Percentiles rank a stretch among this genome's conserved stretches.
These are phyloP conservation scores for Alternaria gaisen DNA, from an alignment of 2,329 filamentous ascomycete genomes.

Conservation along the genomic window DNA sequence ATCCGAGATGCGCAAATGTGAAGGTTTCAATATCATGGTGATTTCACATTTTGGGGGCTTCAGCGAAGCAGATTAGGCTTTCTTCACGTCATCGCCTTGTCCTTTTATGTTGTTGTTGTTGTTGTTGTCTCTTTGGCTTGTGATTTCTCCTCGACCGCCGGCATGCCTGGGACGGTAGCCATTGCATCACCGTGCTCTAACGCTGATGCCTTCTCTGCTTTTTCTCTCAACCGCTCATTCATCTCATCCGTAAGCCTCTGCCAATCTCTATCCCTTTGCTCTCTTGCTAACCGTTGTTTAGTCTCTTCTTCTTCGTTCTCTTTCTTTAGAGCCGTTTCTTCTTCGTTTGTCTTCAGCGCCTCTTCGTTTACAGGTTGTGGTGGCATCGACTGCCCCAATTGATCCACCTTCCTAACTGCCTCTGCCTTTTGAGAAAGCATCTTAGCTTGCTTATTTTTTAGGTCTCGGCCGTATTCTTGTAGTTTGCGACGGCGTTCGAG, in stretches of 20 bases:
- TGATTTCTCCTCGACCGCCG: not conserved
- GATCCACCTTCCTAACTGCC: slow-evolving; percentile 20
- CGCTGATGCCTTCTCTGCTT: slow-evolving; percentile 3
- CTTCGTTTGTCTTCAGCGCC: not conserved
- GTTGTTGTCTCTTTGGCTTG: not conserved
- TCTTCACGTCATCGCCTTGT: not conserved
- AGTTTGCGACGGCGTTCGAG: slow-evolving; percentile 23
- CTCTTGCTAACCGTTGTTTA: not conserved
- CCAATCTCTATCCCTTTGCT: slow-evolving; percentile 5
- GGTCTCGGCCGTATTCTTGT: slow-evolving; percentile 19
- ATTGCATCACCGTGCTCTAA: slow-evolving; percentile 5
- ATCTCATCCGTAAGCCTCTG: not conserved
- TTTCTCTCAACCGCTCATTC: not conserved
- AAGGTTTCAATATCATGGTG: not conserved
- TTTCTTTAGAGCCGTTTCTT: not conserved
- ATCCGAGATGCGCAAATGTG: not conserved
- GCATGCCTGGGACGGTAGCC: slow-evolving; percentile 8
- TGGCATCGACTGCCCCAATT: not conserved
- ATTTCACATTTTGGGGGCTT: not conserved
- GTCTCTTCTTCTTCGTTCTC: not conserved
- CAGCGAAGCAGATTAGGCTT: not conserved
- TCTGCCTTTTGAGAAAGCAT: slow-evolving; percentile 22
- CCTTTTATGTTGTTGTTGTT: not conserved
- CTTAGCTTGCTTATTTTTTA: slow-evolving; percentile 3
- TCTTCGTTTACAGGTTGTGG: not conserved